phyloP scores from a whole-genome alignment of 345 rosid species.

The Aurinia saxatilis region DNA sequence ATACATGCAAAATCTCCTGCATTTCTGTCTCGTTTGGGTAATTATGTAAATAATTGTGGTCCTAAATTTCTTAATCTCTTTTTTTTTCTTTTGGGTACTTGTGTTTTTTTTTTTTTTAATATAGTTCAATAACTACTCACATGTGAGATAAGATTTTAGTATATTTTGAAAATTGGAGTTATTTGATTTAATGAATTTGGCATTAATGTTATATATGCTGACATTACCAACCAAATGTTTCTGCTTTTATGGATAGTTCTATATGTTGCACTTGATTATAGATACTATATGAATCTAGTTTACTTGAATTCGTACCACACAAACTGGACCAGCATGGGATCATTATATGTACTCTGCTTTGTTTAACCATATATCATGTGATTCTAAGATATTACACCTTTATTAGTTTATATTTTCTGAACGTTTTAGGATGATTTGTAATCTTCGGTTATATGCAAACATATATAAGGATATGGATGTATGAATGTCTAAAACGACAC shows the following conservation, averaged over 20 bases:
- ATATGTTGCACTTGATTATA: constrained; percentile 26
- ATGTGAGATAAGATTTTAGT: neutral
- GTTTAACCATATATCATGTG: neutral
- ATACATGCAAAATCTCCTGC: constrained; percentile 27
- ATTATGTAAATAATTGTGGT: constrained; percentile 23
- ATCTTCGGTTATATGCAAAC: too few species aligned
- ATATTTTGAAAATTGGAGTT: neutral
- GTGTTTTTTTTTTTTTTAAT: neutral
- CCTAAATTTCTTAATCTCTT: constrained; percentile 1
- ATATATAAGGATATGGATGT: too few species aligned
- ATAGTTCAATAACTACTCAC: constrained; percentile 18
- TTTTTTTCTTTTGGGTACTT: neutral
- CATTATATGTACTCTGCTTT: neutral
- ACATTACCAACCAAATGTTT: constrained; percentile 34
- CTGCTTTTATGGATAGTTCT: constrained; percentile 33
- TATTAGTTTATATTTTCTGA: too few species aligned
- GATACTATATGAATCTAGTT: constrained; percentile 19
- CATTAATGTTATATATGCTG: constrained; percentile 25
- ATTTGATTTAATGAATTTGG: neutral
- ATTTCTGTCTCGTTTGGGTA: constrained; percentile 28
- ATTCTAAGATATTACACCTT: neutral
- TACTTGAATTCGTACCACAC: neutral
- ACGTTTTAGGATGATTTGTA: too few species aligned
- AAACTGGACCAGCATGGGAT: constrained; percentile 12
- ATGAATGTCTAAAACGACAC: too few species aligned